Percentiles rank a stretch among this genome's conserved stretches.
Evolutionary conservation across 345 rosid genomes (phyloP).

Genomic region (Salix koriyanagi): DNA sequence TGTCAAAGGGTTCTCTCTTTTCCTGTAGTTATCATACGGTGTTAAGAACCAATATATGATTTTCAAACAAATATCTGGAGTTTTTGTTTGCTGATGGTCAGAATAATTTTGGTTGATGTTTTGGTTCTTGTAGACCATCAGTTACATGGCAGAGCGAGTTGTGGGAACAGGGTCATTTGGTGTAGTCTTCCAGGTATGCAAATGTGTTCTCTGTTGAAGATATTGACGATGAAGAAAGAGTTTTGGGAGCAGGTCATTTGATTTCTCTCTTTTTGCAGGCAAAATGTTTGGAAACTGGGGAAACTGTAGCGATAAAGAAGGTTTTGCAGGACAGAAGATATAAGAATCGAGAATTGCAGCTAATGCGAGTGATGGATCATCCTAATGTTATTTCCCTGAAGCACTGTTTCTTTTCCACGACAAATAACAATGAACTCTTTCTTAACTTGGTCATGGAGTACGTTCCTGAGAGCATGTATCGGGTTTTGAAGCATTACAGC

Average conservation of each 20-base stretch:
- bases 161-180: constrained; percentile 89
- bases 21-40: background rate
- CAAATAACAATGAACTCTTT: constrained; percentile 75
- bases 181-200: constrained; percentile 66
- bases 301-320: constrained; percentile 82
- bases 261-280: constrained; percentile 34
- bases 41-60: background rate
- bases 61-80: background rate
- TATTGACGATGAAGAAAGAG: background rate
- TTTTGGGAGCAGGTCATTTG: background rate
- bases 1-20: background rate
- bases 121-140: constrained; percentile 55
- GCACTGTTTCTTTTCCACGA: constrained; percentile 87
- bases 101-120: background rate
- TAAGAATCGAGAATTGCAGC: constrained; percentile 78
- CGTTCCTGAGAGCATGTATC: constrained; percentile 83
- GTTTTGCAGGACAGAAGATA: constrained; percentile 81
- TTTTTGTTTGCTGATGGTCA: background rate
- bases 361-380: constrained; percentile 70
- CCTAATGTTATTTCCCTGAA: constrained; percentile 78
- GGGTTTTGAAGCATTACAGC: constrained; percentile 78
- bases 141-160: constrained; percentile 92
- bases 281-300: constrained; percentile 83
- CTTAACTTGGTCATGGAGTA: constrained; percentile 90
- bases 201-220: background rate